These are phyloP conservation scores for Aurantiochytrium sp. DNA, from an alignment of 108 stramenopile species.

Conservation along the genomic window DNA sequence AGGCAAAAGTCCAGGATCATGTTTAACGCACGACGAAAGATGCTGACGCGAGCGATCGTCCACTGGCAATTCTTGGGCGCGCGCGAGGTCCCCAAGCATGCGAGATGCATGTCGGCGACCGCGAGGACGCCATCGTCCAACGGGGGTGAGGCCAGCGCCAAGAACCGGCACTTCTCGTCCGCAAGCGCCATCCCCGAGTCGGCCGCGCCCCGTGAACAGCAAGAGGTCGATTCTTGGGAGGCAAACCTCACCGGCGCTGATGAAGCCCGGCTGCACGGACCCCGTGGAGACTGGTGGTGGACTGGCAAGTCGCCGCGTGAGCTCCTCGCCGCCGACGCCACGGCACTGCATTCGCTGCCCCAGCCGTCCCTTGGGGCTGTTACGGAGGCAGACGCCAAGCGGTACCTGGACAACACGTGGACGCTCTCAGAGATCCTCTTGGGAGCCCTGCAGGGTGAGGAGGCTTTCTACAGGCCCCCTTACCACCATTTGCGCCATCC, in stretches of 20 bases:
- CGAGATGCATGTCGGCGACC: too few species aligned
- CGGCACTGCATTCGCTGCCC: not conserved
- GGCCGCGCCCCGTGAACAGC: not conserved
- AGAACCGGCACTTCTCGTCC: not conserved
- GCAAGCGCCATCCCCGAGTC: not conserved
- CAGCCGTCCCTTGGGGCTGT: not conserved
- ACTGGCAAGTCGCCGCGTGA: not conserved
- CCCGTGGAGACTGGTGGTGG: constrained; percentile 1
- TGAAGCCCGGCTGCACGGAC: not conserved
- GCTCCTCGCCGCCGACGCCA: not conserved
- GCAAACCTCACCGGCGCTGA: constrained; percentile 9
- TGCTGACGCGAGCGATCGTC: not conserved
- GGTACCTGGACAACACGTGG: constrained; percentile 89
- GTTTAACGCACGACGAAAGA: not conserved
- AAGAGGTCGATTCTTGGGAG: not conserved
- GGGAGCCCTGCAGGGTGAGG: constrained; percentile 76
- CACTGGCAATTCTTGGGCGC: not conserved
- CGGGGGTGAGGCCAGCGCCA: not conserved
- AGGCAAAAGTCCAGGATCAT: not conserved
- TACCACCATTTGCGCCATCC: constrained; percentile 73
- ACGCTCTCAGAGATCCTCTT: constrained; percentile 77
- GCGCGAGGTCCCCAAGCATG: not conserved
- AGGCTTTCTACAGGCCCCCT: constrained; percentile 75
- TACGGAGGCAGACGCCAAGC: constrained; percentile 15
- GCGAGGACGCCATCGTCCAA: not conserved